phyloP scores from a whole-genome alignment of 225 moss, liverwort and hornwort species.

The Climacium dendroides region DNA sequence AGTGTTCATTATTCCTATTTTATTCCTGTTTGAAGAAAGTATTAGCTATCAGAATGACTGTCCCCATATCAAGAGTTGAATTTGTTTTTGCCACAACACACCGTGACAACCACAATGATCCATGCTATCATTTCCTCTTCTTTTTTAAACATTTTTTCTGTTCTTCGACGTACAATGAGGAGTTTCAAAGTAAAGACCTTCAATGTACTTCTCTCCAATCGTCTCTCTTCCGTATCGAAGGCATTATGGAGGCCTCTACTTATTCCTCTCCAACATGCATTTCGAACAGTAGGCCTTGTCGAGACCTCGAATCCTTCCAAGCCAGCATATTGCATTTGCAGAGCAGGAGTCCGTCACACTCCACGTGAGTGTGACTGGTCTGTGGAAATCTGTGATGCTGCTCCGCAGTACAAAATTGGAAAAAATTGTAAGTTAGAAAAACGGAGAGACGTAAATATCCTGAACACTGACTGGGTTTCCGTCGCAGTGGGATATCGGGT shows the following conservation, averaged over 20 bases:
- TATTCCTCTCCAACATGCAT: background rate
- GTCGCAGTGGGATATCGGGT: background rate
- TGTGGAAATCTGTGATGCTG: too few relatives aligned
- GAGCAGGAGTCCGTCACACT: background rate
- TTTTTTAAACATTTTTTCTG: too few relatives aligned
- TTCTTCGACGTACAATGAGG: too few relatives aligned
- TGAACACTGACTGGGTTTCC: background rate
- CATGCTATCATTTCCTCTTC: background rate
- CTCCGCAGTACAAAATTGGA: too few relatives aligned
- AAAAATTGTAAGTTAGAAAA: background rate
- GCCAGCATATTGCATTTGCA: background rate
- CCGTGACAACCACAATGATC: background rate
- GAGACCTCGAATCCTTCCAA: background rate
- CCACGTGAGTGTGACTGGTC: background rate
- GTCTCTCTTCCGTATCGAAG: background rate
- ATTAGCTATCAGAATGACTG: background rate
- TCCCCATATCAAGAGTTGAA: too few relatives aligned
- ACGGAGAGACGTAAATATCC: background rate
- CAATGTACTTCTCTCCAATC: background rate
- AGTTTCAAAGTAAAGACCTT: background rate
- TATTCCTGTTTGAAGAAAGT: background rate
- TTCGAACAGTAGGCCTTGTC: background rate
- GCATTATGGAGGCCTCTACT: background rate
- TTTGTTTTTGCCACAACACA: too few relatives aligned
- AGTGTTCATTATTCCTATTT: too few relatives aligned